phyloP scores from a whole-genome alignment of 495 filamentous ascomycete genomes.

The Penicillium arizonense region DNA sequence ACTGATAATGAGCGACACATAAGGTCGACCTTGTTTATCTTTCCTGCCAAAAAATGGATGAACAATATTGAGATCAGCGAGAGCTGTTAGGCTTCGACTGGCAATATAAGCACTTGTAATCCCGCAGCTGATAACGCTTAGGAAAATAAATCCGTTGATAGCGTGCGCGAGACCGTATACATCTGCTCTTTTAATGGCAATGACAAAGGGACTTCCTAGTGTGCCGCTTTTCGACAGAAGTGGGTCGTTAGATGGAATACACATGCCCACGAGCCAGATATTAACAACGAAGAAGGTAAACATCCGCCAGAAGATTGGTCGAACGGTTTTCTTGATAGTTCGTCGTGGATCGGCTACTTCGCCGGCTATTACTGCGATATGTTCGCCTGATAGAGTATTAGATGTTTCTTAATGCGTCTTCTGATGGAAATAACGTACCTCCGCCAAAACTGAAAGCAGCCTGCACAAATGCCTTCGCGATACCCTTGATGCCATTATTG shows the following conservation, averaged over 20 bases:
- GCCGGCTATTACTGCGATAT: slow-evolving; percentile 31
- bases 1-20: slow-evolving; percentile 20
- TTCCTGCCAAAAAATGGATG: slow-evolving; percentile 29
- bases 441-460: slow-evolving; percentile 31
- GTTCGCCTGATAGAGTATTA: slow-evolving; percentile 14
- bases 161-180: slow-evolving; percentile 25
- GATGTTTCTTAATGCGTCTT: background rate
- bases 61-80: slow-evolving; percentile 23
- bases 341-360: slow-evolving; percentile 23
- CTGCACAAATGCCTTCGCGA: slow-evolving; percentile 29
- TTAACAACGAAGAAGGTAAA: slow-evolving; percentile 32
- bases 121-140: slow-evolving; percentile 28
- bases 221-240: slow-evolving; percentile 25
- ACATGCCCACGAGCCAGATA: slow-evolving; percentile 33
- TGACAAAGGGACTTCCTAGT: slow-evolving; percentile 27
- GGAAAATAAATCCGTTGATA: slow-evolving; percentile 31
- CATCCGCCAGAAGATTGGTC: slow-evolving; percentile 33
- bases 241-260: slow-evolving; percentile 22
- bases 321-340: slow-evolving; percentile 27
- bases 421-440: slow-evolving; percentile 6
- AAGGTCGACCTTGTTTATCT: slow-evolving; percentile 23
- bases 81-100: slow-evolving; percentile 26
- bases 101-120: slow-evolving; percentile 31
- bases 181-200: slow-evolving; percentile 25
- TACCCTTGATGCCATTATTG: slow-evolving; percentile 33